Evolutionary conservation across 805 yeast species (phyloP).

Genomic region (Spathaspora girioi): DNA sequence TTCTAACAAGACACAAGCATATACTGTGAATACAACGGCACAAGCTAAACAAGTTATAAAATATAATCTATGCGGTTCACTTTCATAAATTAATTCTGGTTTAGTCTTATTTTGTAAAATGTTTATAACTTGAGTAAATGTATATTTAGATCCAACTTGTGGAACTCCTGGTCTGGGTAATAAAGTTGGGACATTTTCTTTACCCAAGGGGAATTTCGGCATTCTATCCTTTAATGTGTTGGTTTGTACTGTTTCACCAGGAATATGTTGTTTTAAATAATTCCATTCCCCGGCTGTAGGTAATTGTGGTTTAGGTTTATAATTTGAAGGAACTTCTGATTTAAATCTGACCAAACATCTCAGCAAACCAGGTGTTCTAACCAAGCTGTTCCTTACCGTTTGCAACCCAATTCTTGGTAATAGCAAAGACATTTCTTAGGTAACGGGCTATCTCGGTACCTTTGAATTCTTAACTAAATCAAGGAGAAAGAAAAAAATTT

Average conservation of each 20-base stretch:
- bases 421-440: background rate
- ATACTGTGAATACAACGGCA: constrained; percentile 66
- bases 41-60: constrained; percentile 66
- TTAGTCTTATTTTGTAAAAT: constrained; percentile 49
- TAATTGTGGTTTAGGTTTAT: constrained; percentile 25
- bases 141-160: constrained; percentile 52
- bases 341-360: background rate
- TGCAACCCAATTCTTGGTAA: background rate
- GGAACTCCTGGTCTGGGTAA: constrained; percentile 80
- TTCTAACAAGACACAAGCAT: constrained; percentile 60
- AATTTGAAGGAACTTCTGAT: constrained; percentile 24
- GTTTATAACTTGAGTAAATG: constrained; percentile 60
- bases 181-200: constrained; percentile 61
- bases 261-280: constrained; percentile 46
- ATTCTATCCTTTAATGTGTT: constrained; percentile 54
- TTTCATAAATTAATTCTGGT: constrained; percentile 77
- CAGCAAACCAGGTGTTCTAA: background rate
- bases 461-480: background rate
- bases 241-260: constrained; percentile 45
- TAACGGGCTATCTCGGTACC: background rate
- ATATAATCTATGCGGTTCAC: constrained; percentile 78
- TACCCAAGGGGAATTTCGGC: constrained; percentile 64
- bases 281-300: constrained; percentile 41
- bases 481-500: background rate
- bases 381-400: background rate